Percentiles rank a stretch among this genome's conserved stretches.
Evolutionary conservation across 2,329 filamentous ascomycete species (phyloP).

Genomic region (Juglanconis juglandina): DNA sequence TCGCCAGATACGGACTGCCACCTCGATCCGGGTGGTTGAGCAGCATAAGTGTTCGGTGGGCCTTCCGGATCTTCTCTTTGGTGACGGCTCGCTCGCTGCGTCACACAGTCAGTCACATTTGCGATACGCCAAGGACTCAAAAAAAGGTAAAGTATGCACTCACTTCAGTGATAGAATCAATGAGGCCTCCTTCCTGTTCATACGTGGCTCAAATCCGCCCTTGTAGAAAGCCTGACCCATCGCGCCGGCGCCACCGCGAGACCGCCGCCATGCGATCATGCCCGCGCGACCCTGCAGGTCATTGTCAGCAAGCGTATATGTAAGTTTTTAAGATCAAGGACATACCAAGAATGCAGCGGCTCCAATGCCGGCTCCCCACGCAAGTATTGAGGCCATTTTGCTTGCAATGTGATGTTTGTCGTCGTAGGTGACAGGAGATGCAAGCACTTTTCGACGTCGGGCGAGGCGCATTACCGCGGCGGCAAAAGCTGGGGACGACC

Average conservation of each 20-base stretch:
- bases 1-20: slow-evolving; percentile 92
- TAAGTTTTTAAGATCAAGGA: not conserved
- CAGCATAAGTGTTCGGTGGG: slow-evolving; percentile 92
- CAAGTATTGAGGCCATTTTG: slow-evolving; percentile 57
- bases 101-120: not conserved
- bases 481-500: not conserved
- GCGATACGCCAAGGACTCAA: not conserved
- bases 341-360: slow-evolving; percentile 63
- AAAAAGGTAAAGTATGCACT: slow-evolving; percentile 16
- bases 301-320: not conserved
- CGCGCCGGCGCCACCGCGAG: slow-evolving; percentile 70
- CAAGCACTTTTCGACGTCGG: slow-evolving; percentile 15
- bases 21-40: slow-evolving; percentile 97
- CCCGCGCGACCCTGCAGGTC: slow-evolving; percentile 78
- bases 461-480: not conserved
- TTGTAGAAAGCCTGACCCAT: slow-evolving; percentile 95
- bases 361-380: slow-evolving; percentile 59
- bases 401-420: slow-evolving; percentile 5
- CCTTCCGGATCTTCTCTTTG: slow-evolving; percentile 93
- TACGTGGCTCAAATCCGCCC: slow-evolving; percentile 93
- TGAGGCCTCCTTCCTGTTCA: slow-evolving; percentile 88
- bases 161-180: slow-evolving; percentile 90
- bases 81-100: slow-evolving; percentile 78
- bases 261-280: slow-evolving; percentile 82
- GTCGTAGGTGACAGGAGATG: not conserved